Evolutionary conservation across 169 alveolate genomes (phyloP).

Genomic region (Plasmodium sp.): DNA sequence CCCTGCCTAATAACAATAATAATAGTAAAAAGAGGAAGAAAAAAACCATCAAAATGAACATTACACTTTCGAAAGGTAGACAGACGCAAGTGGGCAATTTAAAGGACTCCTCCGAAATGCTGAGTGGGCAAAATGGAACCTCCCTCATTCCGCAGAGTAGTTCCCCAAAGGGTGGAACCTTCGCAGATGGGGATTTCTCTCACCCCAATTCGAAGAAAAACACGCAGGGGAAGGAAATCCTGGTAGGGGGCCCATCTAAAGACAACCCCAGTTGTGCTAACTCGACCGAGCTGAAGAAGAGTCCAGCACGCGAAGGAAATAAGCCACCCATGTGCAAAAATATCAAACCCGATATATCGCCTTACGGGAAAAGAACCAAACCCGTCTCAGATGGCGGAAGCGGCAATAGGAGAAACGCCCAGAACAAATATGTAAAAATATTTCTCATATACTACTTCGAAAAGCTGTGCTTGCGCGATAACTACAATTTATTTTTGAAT

Average conservation of each 20-base stretch:
- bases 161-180: not conserved
- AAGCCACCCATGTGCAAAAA: not conserved
- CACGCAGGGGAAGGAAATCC: not conserved
- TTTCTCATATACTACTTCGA: constrained; percentile 24
- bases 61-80: not conserved
- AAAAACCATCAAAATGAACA: not conserved
- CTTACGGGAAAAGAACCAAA: not conserved
- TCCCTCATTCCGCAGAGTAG: not conserved
- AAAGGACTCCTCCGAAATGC: not conserved
- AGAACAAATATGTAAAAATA: not conserved
- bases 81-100: not conserved
- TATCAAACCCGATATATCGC: not conserved
- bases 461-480: constrained; percentile 7
- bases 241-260: not conserved
- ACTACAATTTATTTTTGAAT: constrained; percentile 34
- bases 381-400: not conserved
- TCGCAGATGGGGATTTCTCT: not conserved
- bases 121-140: not conserved
- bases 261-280: not conserved
- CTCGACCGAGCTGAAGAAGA: not conserved
- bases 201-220: not conserved
- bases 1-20: not conserved
- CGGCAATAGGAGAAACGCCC: not conserved
- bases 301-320: not conserved
- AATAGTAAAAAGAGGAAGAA: not conserved